Evolutionary conservation across 2,329 filamentous ascomycete species (phyloP), one percentile per base, ranked within the genome.

Genomic region (Fusarium coicis): DNA sequence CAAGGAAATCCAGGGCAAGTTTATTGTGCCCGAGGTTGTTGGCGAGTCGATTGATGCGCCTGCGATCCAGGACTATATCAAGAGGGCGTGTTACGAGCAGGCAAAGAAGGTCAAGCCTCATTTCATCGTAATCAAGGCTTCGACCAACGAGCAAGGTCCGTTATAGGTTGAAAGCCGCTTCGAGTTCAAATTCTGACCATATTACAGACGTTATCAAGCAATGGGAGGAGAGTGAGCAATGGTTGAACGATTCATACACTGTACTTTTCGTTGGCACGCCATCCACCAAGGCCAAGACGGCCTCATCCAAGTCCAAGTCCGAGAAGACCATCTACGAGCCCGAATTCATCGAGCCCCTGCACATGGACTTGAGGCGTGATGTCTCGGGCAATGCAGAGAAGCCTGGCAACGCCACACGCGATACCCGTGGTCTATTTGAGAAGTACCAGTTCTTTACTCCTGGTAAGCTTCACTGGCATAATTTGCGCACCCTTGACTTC

Each of bases 401-500:
- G 34, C 50, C 83, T 23, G 78, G 80, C 21, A 86, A 88, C 66
- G 78, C 72, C 59, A 84, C 80, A 11, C 76, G 78, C 58, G 78
- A 87, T 64, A 86, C 82, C 40, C 81, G 87, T 36, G 86, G 90
- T 8, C 83, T 97, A 47, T 98, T 99, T 78, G 93, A 97, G 83
- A 95, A 93, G 82, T 99, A 99, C 82, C 93, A 97, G 81, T 98
- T 95, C 85, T 93, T 99, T 76, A 96, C 92, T 16, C 94, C 95
- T 78, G 94, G 94, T 96, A 84, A 67, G 73, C 23, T 32, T 44
- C 16, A 4, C 26, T 39, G 7, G 23, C 39, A n/a, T 3, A 21
- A n/a, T 34, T 4, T 19, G 18, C 32, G 19, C 7, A 49, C 15
- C 16, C 19, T 10, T 21, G 16, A 19, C 12, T 21, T 11, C 19